Base-by-base conservation (phyloP, 352 stramenopile genomes). In the Globisporangium megalacanthum region DNA sequence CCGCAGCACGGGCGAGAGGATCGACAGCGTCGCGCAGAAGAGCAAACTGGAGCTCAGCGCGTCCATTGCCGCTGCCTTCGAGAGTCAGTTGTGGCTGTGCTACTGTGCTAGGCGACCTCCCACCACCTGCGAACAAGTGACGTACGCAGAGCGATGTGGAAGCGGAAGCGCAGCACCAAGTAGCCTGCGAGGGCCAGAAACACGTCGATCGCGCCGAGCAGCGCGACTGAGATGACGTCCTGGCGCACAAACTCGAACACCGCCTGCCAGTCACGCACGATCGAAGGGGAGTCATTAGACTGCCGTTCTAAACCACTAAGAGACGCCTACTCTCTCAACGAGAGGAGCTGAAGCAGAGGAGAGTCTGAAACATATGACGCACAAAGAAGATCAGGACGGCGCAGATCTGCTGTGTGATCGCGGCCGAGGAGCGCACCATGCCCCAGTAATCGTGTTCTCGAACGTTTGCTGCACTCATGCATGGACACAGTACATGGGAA, bases 371-470 rank as follows among this genome's bases (percentile, higher is more conserved):
- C 25, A 29, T 11, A n/a, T 36, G 17, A 72, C 79, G 54, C 59
- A 94, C 84, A 53, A 95, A 94, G 69, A 96, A 96, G 58, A 96
- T 88, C 50, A 95, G 66, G 39, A 96, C 77, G 20, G 83, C 79
- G 59, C 78, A 90, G 33, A 96, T 91, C 67, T 96, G 88, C 72
- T 96, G 88, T 19, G 80, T 92, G 58, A 97, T 87, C 51, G 86
- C 86, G 3, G 82, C 83, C 14, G 86, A 77, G 53, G 80, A 86
- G 66, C 77, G 80, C n/a, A 92, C 79, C 83, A 95, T 93, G 4
- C 75, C 76, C 59, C 78, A 86, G 60, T 92, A 94, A 64, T 93
- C 75, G 49, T 93, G 83, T 41, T 94, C 83, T 14, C 66, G 72
- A 15, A 94, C 83, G 57, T 95, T 92, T 10, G 80, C 85, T 95